A percentile compares a stretch with the other conserved stretches of the same genome.
phyloP scores from a whole-genome alignment of 768 basidiomycete species.

The Lyophyllum shimeji region DNA sequence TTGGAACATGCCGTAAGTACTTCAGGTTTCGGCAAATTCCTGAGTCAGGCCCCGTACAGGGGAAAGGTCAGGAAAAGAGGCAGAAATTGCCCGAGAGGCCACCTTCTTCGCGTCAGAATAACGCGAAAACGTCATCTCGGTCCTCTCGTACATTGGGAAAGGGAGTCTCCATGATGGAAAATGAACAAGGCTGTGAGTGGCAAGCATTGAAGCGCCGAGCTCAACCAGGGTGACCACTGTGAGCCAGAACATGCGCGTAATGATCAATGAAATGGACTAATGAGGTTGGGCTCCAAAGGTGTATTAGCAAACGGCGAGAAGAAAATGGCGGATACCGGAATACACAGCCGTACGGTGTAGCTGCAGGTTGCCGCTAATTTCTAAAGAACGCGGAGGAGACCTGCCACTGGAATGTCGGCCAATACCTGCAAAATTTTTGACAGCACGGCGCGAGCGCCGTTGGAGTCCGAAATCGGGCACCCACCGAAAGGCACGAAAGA shows the following conservation, averaged over 20 bases:
- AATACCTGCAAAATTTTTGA: neutral
- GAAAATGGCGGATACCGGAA: neutral
- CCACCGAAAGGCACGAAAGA: neutral
- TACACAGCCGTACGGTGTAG: neutral
- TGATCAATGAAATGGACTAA: neutral
- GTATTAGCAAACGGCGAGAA: neutral
- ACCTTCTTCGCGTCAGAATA: neutral
- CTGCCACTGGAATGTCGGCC: neutral
- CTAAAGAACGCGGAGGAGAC: neutral
- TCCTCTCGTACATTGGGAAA: neutral
- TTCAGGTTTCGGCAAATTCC: neutral
- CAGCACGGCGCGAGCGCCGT: neutral
- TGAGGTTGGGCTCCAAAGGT: neutral
- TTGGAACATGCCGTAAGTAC: neutral
- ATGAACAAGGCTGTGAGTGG: too few relatives aligned
- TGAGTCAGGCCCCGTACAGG: neutral
- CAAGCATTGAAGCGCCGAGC: too few relatives aligned
- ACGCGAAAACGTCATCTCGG: neutral
- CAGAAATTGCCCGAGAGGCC: neutral
- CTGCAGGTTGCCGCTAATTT: neutral
- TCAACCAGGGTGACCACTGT: too few relatives aligned
- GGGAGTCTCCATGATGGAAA: neutral
- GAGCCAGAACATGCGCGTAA: neutral
- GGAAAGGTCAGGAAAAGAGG: neutral
- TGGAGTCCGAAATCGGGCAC: neutral